Percentiles rank a stretch among this genome's conserved stretches.
These are phyloP conservation scores for Sclerotinia borealis DNA, from an alignment of 2,329 filamentous ascomycete species.

Conservation along the genomic window DNA sequence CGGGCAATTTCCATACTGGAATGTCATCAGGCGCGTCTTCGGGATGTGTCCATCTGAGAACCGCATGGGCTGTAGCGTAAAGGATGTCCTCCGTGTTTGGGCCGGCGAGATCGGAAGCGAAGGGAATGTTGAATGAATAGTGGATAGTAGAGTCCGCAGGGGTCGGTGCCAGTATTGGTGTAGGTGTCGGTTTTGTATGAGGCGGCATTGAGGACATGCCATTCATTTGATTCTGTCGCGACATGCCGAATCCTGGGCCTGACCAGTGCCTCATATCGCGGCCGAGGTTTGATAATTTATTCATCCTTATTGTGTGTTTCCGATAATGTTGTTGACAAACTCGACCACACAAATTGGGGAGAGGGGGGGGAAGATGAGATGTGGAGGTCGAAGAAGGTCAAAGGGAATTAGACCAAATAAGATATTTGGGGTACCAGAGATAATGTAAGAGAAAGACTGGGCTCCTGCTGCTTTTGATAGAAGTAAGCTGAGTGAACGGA, in stretches of 20 bases:
- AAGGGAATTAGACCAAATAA: slow-evolving; percentile 4
- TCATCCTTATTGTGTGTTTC: slow-evolving; percentile 45
- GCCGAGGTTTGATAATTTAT: slow-evolving; percentile 66
- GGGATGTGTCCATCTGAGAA: slow-evolving; percentile 89
- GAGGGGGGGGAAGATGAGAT: background rate
- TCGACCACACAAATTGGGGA: slow-evolving; percentile 5
- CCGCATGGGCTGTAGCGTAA: slow-evolving; percentile 81
- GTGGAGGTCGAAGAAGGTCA: slow-evolving; percentile 9
- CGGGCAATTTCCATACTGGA: slow-evolving; percentile 82
- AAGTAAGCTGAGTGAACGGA: background rate
- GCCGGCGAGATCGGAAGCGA: slow-evolving; percentile 84
- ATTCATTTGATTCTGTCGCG: slow-evolving; percentile 39
- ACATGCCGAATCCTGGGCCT: slow-evolving; percentile 58
- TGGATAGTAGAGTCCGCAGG: slow-evolving; percentile 74
- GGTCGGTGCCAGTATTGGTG: slow-evolving; percentile 59
- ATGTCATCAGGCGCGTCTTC: slow-evolving; percentile 79
- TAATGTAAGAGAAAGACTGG: slow-evolving; percentile 11
- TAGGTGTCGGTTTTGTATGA: slow-evolving; percentile 50
- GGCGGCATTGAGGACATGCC: slow-evolving; percentile 41
- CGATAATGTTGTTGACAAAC: background rate
- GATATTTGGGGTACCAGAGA: slow-evolving; percentile 9
- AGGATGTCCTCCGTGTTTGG: slow-evolving; percentile 93
- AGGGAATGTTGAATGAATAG: slow-evolving; percentile 95
- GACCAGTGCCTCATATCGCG: slow-evolving; percentile 65
- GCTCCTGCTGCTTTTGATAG: slow-evolving; percentile 8